Percentiles rank a stretch among this genome's conserved stretches.
phyloP scores from a whole-genome alignment of 495 filamentous ascomycete species.

The Bacidia gigantensis region DNA sequence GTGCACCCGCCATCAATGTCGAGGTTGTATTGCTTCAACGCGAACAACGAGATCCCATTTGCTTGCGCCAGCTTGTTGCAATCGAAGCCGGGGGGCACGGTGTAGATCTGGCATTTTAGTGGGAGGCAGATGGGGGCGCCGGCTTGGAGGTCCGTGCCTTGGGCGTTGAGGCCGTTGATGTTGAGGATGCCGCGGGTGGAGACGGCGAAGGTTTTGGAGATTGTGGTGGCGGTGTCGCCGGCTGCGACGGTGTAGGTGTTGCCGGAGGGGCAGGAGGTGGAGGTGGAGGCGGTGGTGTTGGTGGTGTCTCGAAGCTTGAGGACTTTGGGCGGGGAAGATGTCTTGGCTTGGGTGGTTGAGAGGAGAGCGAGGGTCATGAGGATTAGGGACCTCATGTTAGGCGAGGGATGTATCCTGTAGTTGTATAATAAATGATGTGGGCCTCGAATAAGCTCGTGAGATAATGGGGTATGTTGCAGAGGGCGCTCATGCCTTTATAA shows the following conservation, averaged over 20 bases:
- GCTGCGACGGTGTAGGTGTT: not conserved
- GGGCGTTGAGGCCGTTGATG: not conserved
- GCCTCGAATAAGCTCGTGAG: too few species aligned
- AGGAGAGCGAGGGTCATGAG: too few species aligned
- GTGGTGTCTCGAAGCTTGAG: too few species aligned
- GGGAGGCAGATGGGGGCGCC: not conserved
- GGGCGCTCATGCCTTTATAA: too few species aligned
- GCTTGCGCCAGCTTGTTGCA: not conserved
- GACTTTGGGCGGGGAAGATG: too few species aligned
- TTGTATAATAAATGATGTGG: too few species aligned
- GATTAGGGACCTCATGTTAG: too few species aligned
- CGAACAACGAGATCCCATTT: not conserved
- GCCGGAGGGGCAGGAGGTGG: not conserved
- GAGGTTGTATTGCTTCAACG: not conserved
- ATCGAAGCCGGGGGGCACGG: not conserved
- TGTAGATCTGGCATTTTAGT: not conserved
- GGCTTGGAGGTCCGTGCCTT: not conserved
- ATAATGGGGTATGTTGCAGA: too few species aligned
- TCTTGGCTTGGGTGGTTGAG: too few species aligned
- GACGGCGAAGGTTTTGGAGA: not conserved
- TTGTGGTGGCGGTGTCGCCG: not conserved
- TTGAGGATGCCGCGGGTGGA: not conserved
- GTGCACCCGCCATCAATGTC: not conserved
- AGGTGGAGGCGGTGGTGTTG: not conserved
- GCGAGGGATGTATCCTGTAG: too few species aligned